Conservation (phyloP, 2,329 filamentous ascomycete species). For the Botrytis cinerea region DNA sequence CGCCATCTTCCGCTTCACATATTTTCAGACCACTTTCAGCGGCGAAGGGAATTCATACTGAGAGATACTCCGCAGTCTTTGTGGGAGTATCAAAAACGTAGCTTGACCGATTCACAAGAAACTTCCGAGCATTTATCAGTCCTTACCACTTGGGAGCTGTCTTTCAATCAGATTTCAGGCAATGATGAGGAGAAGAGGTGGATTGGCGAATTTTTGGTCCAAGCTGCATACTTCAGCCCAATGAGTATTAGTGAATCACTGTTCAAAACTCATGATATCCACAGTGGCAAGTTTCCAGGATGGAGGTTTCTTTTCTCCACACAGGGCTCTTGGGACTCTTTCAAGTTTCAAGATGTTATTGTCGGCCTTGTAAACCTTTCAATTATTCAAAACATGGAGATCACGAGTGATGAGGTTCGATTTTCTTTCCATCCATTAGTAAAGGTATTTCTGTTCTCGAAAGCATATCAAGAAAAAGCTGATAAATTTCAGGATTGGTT, state of each 20-base stretch:
- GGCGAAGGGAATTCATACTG: constrained; percentile 25
- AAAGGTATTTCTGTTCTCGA: constrained; percentile 24
- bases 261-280: neutral
- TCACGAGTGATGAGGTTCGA: constrained; percentile 3
- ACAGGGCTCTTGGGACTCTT: constrained; percentile 30
- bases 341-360: constrained; percentile 29
- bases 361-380: constrained; percentile 30
- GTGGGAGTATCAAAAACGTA: constrained; percentile 24
- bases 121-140: constrained; percentile 23
- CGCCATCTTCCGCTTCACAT: constrained; percentile 24
- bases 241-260: constrained; percentile 20
- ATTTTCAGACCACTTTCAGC: constrained; percentile 28
- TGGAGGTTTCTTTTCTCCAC: constrained; percentile 13
- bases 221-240: constrained; percentile 34
- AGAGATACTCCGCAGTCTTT: constrained; percentile 25
- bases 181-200: constrained; percentile 13
- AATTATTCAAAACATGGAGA: constrained; percentile 28
- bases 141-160: constrained; percentile 36
- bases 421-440: constrained; percentile 36
- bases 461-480: constrained; percentile 3
- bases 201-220: constrained; percentile 29
- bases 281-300: neutral
- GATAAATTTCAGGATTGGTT: constrained; percentile 11
- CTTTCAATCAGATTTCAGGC: constrained; percentile 31
- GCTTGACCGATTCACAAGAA: neutral